Evolutionary conservation across 352 stramenopile species (phyloP), one percentile per base, ranked within the genome.

Genomic region (Globisporangium paroecandrum): DNA sequence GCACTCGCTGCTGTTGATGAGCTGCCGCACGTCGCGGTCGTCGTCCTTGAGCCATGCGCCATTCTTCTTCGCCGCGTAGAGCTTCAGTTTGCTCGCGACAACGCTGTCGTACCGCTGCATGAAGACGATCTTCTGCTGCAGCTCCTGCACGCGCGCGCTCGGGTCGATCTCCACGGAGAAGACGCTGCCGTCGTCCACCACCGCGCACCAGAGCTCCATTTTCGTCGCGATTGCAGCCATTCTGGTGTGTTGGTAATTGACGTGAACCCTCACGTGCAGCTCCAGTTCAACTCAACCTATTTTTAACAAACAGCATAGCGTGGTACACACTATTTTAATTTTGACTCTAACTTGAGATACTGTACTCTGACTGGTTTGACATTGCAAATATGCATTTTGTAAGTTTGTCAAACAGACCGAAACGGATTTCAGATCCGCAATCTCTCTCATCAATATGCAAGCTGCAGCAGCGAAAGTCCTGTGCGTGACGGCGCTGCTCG

Each of bases 21-120:
- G 59, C 46, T 65, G 38, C 38, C 54, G 22, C 27, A 65, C 59
- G 27, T 54, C 59, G 20, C 46, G 41, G 9, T 65, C 59, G 38
- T 65, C 59, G 27, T 65, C 59, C 46, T 65, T 55, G 41, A 65
- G 59, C 59, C 59, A 65, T 7, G 59, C 59, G 59, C 27, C 46
- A 13, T 4, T 2, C 20, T 46, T 55, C 38, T 65, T 65, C 41
- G 59, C 59, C 6, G 54, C 41, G 22, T 57, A 22, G 10, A 65
- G 59, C 59, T 36, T 41, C 24, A 65, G 38, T 41, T 69, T 71
- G 32, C 32, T 62, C 51, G 62, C 62, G 6, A 43, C 62, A 9
- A 62, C 56, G 29, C 56, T n/a, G 8, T 47, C 36, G 32, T 9
- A 62, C n/a, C 10, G 29, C 56, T 62, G 56, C 20, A 27, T 36